phyloP scores from a whole-genome alignment of 2,329 filamentous ascomycete species.

The Botrytis medusae region DNA sequence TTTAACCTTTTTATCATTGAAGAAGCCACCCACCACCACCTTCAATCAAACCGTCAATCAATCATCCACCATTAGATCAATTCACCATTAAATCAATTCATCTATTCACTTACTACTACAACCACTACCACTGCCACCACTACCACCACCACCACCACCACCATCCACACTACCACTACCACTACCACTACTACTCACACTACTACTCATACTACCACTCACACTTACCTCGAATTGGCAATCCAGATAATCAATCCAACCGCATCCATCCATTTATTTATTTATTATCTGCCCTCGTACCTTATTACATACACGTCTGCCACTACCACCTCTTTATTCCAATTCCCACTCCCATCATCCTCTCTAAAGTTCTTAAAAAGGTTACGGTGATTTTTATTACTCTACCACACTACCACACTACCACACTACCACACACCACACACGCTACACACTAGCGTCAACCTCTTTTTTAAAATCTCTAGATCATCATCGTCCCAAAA shows the following conservation, averaged over 20 bases:
- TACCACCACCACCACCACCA: not conserved
- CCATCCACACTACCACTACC: no score
- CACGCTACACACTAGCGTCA: not conserved
- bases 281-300: not conserved
- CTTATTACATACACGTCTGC: not conserved
- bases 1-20: not conserved
- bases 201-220: no score
- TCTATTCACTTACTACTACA: not conserved
- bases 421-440: not conserved
- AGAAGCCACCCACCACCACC: not conserved
- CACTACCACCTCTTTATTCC: not conserved
- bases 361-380: not conserved
- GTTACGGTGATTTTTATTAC: not conserved
- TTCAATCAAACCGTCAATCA: not conserved
- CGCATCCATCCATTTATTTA: not conserved
- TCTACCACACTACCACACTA: no score
- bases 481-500: not conserved
- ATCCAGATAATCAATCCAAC: not conserved
- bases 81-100: not conserved
- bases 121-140: not conserved
- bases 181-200: no score
- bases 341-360: not conserved
- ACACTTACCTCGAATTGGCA: not conserved
- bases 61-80: constrained; percentile 6
- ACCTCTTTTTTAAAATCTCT: not conserved